Percentiles rank a stretch among this genome's conserved stretches.
phyloP scores from a whole-genome alignment of 805 yeast genomes.

The Yamadazyma ubonensis region DNA sequence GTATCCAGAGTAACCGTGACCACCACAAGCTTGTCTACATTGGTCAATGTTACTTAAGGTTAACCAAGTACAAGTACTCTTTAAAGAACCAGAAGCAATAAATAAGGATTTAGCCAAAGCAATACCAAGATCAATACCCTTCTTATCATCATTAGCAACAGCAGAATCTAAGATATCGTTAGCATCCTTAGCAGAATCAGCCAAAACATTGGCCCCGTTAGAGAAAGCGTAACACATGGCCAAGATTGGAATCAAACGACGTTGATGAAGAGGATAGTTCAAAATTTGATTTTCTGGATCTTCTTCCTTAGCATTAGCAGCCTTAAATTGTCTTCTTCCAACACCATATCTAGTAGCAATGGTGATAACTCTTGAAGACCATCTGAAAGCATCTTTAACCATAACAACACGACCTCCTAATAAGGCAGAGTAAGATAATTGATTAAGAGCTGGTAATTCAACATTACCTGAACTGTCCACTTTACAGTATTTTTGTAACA shows the following conservation, averaged over 20 bases:
- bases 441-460: slow-evolving; percentile 43
- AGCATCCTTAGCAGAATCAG: slow-evolving; percentile 31
- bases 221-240: slow-evolving; percentile 42
- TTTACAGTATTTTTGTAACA: slow-evolving; percentile 47
- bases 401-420: slow-evolving; percentile 46
- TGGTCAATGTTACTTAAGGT: slow-evolving; percentile 43
- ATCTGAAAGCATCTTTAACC: slow-evolving; percentile 45
- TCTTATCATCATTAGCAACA: slow-evolving; percentile 32
- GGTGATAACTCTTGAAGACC: slow-evolving; percentile 41
- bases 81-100: slow-evolving; percentile 45
- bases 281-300: slow-evolving; percentile 39
- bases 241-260: slow-evolving; percentile 43
- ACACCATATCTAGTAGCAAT: slow-evolving; percentile 46
- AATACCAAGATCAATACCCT: slow-evolving; percentile 34
- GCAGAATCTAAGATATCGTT: slow-evolving; percentile 39
- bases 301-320: slow-evolving; percentile 28
- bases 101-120: slow-evolving; percentile 43
- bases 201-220: slow-evolving; percentile 40
- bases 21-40: slow-evolving; percentile 48
- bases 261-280: slow-evolving; percentile 46
- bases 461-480: slow-evolving; percentile 41
- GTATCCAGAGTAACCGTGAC: slow-evolving; percentile 47
- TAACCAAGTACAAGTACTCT: slow-evolving; percentile 46
- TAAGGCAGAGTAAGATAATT: slow-evolving; percentile 43
- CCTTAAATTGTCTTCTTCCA: slow-evolving; percentile 45